Evolutionary conservation across 352 stramenopile genomes (phyloP).

Genomic region (Phytophthora citrophthora): DNA sequence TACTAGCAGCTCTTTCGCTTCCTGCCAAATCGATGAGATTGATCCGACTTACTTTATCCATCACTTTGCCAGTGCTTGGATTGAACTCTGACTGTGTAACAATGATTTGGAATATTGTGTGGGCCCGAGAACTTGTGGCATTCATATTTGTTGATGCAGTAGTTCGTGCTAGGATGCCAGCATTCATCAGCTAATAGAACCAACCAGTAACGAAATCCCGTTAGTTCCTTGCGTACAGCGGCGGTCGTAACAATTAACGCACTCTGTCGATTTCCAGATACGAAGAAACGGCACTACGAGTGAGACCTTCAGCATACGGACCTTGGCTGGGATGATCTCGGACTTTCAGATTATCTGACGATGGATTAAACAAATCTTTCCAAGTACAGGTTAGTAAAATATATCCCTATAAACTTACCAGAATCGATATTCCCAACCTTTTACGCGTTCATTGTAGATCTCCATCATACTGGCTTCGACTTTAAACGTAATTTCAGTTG

Average conservation of each 20-base stretch:
- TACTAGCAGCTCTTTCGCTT: constrained; percentile 90
- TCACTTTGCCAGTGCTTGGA: constrained; percentile 68
- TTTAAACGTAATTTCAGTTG: constrained; percentile 67
- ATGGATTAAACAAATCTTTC: constrained; percentile 85
- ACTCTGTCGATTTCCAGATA: constrained; percentile 84
- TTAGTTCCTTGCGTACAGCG: neutral
- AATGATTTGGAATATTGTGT: constrained; percentile 89
- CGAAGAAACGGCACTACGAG: constrained; percentile 76
- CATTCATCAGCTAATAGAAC: constrained; percentile 75
- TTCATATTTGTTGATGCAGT: constrained; percentile 91
- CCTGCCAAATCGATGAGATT: constrained; percentile 94
- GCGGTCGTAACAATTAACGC: constrained; percentile 1
- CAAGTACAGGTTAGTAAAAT: neutral
- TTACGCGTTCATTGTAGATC: constrained; percentile 91
- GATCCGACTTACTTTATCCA: constrained; percentile 87
- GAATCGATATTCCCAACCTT: constrained; percentile 43
- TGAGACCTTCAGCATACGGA: constrained; percentile 84
- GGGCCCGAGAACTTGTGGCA: constrained; percentile 79
- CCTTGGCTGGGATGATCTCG: constrained; percentile 86
- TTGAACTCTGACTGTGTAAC: constrained; percentile 84
- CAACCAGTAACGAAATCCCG: neutral
- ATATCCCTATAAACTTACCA: no score
- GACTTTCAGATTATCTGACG: constrained; percentile 88
- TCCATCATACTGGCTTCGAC: constrained; percentile 92
- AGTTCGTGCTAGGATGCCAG: constrained; percentile 81